A percentile compares a stretch with the other conserved stretches of the same genome.
Conservation (phyloP, 257 asterid genomes). For the Striga asiatica region DNA sequence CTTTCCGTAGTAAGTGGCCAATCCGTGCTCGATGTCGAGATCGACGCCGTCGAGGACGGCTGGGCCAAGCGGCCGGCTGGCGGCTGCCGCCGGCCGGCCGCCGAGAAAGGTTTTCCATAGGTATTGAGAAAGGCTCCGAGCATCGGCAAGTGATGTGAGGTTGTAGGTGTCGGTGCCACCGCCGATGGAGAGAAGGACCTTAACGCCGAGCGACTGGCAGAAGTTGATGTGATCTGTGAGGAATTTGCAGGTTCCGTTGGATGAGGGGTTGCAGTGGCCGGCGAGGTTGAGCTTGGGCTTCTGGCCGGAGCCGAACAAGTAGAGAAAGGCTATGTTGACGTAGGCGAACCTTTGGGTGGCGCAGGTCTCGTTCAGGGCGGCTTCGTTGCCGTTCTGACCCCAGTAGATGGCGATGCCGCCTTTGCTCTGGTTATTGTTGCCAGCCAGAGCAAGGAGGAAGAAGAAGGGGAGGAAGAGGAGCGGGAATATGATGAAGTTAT, state of each 20-base stretch:
- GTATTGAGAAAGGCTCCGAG: slow-evolving; percentile 30
- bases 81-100: not conserved
- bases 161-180: slow-evolving; percentile 59
- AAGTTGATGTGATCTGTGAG: slow-evolving; percentile 30
- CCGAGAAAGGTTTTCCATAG: slow-evolving; percentile 52
- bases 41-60: not conserved
- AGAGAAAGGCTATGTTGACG: slow-evolving; percentile 55
- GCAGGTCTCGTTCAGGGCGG: slow-evolving; percentile 52
- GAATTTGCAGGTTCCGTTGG: slow-evolving; percentile 21
- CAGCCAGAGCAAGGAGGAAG: not conserved
- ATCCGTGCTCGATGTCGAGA: not conserved
- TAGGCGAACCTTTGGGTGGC: slow-evolving; percentile 46
- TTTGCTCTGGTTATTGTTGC: too few relatives aligned
- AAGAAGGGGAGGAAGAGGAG: slow-evolving; percentile 18
- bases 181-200: slow-evolving; percentile 58
- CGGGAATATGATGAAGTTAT: slow-evolving; percentile 2
- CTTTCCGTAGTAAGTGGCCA: not conserved
- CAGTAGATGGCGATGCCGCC: slow-evolving; percentile 62
- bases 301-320: slow-evolving; percentile 48
- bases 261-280: slow-evolving; percentile 63
- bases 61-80: not conserved
- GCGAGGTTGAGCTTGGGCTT: slow-evolving; percentile 64
- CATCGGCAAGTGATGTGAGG: slow-evolving; percentile 53
- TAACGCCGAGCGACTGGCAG: slow-evolving; percentile 42
- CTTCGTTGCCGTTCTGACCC: slow-evolving; percentile 82